A percentile compares a stretch with the other conserved stretches of the same genome.
Conservation (phyloP, 495 filamentous ascomycete genomes). For the Cercophora sp. region DNA sequence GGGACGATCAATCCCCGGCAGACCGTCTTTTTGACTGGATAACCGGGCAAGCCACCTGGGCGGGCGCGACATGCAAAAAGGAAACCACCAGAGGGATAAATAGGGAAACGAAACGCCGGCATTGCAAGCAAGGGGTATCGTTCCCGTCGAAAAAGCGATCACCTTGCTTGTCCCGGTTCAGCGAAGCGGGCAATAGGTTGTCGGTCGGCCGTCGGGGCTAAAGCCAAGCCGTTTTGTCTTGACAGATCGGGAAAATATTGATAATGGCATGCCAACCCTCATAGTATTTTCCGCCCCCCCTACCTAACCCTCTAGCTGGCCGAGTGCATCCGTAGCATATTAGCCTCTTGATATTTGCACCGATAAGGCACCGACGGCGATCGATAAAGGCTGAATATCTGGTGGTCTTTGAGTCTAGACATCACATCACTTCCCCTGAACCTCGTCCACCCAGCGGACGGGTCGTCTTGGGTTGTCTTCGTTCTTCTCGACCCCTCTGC, state of each 20-base stretch:
- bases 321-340: too few species aligned
- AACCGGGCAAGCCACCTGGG: constrained; percentile 4
- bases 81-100: constrained; percentile 1
- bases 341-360: constrained; percentile 14
- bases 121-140: background rate
- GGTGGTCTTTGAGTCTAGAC: too few species aligned
- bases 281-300: too few species aligned
- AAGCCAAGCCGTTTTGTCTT: constrained; percentile 7
- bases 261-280: background rate
- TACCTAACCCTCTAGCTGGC: too few species aligned
- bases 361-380: constrained; percentile 11
- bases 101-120: constrained; percentile 2
- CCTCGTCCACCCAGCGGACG: too few species aligned
- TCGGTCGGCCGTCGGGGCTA: constrained; percentile 2
- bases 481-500: background rate
- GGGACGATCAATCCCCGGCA: constrained; percentile 6
- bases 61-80: too few species aligned
- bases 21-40: background rate
- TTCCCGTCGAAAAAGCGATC: background rate
- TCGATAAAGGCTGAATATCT: constrained; percentile 10
- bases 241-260: background rate
- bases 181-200: constrained; percentile 1
- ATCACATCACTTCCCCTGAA: too few species aligned
- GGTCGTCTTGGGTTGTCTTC: too few species aligned
- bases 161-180: background rate